Evolutionary conservation across 352 stramenopile genomes (phyloP).

Genomic region (Phytophthora colocasiae): DNA sequence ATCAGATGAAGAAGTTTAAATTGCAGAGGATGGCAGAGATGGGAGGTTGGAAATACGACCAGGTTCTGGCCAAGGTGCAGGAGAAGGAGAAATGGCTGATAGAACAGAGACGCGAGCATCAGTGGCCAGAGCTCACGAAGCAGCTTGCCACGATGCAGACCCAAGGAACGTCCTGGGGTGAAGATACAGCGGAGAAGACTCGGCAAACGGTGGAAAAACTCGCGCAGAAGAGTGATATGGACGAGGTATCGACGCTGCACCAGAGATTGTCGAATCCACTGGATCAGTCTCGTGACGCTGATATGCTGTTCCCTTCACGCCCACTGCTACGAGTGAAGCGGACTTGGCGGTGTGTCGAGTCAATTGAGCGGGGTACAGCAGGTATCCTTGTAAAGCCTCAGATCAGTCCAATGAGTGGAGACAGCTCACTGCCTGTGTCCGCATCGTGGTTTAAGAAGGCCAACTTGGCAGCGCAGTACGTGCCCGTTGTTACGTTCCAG

Average conservation of each 20-base stretch:
- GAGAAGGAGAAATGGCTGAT: conserved; percentile 70
- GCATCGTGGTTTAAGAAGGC: conserved; percentile 90
- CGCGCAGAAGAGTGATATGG: conserved; percentile 51
- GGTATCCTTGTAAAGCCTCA: conserved; percentile 92
- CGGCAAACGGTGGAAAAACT: conserved; percentile 34
- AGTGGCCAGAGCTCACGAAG: conserved; percentile 63
- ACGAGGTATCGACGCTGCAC: conserved; percentile 55
- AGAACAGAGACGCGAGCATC: conserved; percentile 60
- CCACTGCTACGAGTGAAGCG: conserved; percentile 83
- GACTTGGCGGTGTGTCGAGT: conserved; percentile 87
- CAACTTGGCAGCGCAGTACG: conserved; percentile 76
- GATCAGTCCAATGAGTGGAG: conserved; percentile 91
- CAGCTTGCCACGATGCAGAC: conserved; percentile 44
- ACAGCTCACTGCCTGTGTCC: conserved; percentile 82
- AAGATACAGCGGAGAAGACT: conserved; percentile 19
- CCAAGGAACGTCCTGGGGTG: conserved; percentile 11
- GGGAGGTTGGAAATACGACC: conserved; percentile 78
- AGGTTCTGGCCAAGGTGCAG: conserved; percentile 55
- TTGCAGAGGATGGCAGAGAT: conserved; percentile 73
- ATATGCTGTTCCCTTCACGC: conserved; percentile 61
- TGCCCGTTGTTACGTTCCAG: conserved; percentile 82
- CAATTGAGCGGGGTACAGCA: conserved; percentile 72
- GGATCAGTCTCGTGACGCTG: conserved; percentile 64
- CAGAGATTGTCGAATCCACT: conserved; percentile 73
- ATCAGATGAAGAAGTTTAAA: conserved; percentile 86